Conservation (phyloP, 148 eudicot species). For the Silene uniflora region DNA sequence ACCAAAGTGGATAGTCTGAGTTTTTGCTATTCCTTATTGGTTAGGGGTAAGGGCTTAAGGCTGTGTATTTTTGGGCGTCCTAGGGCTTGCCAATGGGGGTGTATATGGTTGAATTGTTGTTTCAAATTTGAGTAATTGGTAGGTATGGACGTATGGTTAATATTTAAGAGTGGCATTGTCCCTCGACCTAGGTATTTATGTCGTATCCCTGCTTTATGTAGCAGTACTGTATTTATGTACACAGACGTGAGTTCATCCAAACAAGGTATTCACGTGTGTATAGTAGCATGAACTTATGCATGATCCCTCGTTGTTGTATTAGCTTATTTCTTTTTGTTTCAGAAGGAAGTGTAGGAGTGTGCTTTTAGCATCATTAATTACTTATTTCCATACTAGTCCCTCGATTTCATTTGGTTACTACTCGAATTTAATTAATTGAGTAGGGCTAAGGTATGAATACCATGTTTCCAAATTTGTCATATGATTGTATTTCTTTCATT, state of each 20-base stretch:
- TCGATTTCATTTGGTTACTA: neutral
- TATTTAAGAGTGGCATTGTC: neutral
- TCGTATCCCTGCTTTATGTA: neutral
- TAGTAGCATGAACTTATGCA: neutral
- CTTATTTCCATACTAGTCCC: neutral
- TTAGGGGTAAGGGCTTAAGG: neutral
- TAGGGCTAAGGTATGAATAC: neutral
- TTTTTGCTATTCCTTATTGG: neutral
- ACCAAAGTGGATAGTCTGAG: too few relatives aligned
- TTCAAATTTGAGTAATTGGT: neutral
- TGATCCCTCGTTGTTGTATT: neutral
- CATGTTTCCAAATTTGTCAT: neutral
- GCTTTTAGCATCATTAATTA: neutral
- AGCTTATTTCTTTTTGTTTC: constrained; percentile 7
- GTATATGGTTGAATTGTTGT: neutral
- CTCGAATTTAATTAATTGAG: neutral
- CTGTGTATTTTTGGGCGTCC: neutral
- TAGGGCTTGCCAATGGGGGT: neutral
- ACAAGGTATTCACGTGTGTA: neutral
- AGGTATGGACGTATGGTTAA: neutral
- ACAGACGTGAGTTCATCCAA: neutral
- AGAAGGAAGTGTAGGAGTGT: neutral
- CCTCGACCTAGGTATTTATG: constrained; percentile 1
- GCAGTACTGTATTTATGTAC: neutral
- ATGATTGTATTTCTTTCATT: neutral